A percentile compares a stretch with the other conserved stretches of the same genome.
Conservation (phyloP, 73 alveolate genomes). For the Tetrahymena borealis region DNA sequence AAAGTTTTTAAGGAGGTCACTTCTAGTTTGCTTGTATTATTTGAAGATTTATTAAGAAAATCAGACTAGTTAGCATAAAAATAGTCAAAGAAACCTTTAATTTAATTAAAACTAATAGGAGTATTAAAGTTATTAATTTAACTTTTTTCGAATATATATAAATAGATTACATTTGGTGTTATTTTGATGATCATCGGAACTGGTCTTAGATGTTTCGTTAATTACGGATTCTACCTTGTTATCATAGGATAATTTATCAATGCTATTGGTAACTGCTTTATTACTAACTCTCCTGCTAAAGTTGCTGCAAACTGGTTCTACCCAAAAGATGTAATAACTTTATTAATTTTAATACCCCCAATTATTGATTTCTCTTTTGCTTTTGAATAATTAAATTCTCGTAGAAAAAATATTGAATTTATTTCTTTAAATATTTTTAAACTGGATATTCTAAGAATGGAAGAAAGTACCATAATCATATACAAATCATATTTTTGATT, state of each 20-base stretch:
- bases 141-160: background rate
- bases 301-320: constrained; percentile 63
- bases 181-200: constrained; percentile 29
- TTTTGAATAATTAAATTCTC: background rate
- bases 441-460: too few species aligned
- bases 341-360: background rate
- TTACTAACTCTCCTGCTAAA: constrained; percentile 44
- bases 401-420: too few species aligned
- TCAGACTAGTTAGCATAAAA: too few species aligned
- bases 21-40: background rate
- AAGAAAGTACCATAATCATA: too few species aligned
- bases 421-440: too few species aligned
- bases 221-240: constrained; percentile 35
- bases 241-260: constrained; percentile 38
- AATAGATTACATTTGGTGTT: constrained; percentile 1
- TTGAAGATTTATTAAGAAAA: too few species aligned
- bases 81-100: background rate
- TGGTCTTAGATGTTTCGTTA: constrained; percentile 51
- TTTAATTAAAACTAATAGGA: background rate
- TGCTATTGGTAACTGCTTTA: constrained; percentile 51
- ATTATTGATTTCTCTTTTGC: background rate
- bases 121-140: background rate
- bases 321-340: constrained; percentile 37
- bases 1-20: background rate
- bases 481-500: too few species aligned